Evolutionary conservation across 1,139 yeast species (phyloP), one percentile per base, ranked within the genome.

Genomic region (Zhuliangozyma parablackwelliae): DNA sequence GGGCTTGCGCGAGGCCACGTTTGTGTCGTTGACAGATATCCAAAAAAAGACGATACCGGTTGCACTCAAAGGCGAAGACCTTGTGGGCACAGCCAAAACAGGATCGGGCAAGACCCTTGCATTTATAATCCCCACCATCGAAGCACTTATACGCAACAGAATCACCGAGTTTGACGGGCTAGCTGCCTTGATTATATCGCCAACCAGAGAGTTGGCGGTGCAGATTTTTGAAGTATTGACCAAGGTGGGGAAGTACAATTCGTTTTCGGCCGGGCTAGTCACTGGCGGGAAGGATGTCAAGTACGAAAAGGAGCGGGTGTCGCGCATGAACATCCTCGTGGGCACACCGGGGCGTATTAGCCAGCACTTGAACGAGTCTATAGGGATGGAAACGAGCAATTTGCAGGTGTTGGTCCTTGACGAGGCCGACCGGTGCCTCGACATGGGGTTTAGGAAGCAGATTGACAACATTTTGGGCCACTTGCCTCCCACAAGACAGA

Each of bases 31-130:
- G 64, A 92, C 98, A 0, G 96, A 86, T 39, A 87, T 92, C 40
- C 99, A 92, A 54, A 78, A 74, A 47, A 80, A 79, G 37, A 73
- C 96, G 5, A 86, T 92, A 27, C 86, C 95, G 0, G 63, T 75
- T 12, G 82, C 95, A 1, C 66, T 92, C 43, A 80, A 85, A 50
- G 94, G 95, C 0, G 72, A 79, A 33, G 99, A 94, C 62, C 62
- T 92, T 8, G 69, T 92, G 49, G 97, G 90, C 23, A 95, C 97
- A 20, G 98, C 98, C 13, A 80, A 82, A 51, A 92, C 99, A 0
- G 98, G 99, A 3, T 88, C 96, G 2, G 99, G 99, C 34, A 92
- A 92, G 58, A 92, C 99, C 0, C 63, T 92, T 42, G 95, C 97
- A 4, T 92, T 92, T 53, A 67, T 92, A 48, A 74, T 92, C 31